These are phyloP conservation scores for Limonium bicolor DNA, from an alignment of 148 eudicot genomes.

Conservation along the genomic window DNA sequence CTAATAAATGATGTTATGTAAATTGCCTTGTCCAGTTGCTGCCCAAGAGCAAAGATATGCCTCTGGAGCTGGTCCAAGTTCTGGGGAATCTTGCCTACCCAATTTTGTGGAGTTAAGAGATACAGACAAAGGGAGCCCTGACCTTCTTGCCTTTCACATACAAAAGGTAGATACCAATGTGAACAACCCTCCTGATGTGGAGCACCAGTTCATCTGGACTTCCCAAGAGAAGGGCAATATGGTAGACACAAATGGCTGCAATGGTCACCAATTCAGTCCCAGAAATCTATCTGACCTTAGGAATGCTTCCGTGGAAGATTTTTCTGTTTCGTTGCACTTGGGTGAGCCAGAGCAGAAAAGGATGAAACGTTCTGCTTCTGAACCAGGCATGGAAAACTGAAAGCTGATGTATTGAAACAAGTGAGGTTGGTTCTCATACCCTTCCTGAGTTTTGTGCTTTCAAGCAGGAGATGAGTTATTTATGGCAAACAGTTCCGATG, in stretches of 20 bases:
- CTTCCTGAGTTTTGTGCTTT: too few species aligned
- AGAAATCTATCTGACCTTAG: conserved; percentile 17
- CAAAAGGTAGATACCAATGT: conserved; percentile 8
- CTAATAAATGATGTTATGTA: too few species aligned
- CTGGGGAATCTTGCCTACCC: conserved; percentile 32
- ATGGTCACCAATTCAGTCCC: conserved; percentile 5
- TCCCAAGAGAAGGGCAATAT: conserved; percentile 8
- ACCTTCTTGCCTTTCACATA: conserved; percentile 13
- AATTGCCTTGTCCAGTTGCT: conserved; percentile 19
- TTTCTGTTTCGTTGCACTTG: conserved; percentile 22
- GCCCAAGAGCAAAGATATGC: conserved; percentile 32
- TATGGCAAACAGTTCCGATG: too few species aligned
- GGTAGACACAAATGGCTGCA: conserved; percentile 9
- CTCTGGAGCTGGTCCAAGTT: conserved; percentile 21
- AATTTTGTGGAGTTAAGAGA: conserved; percentile 4
- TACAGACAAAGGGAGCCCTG: conserved; percentile 9
- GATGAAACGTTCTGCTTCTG: conserved; percentile 23
- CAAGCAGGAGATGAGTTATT: too few species aligned
- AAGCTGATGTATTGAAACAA: too few species aligned
- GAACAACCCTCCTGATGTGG: conserved; percentile 20
- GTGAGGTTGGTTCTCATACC: too few species aligned
- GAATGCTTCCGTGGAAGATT: conserved; percentile 19
- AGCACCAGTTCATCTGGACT: conserved; percentile 42
- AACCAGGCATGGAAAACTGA: too few species aligned
- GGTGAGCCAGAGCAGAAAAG: conserved; percentile 42